phyloP scores from a whole-genome alignment of 2,329 filamentous ascomycete genomes.

The Arachnopeziza araneosa region DNA sequence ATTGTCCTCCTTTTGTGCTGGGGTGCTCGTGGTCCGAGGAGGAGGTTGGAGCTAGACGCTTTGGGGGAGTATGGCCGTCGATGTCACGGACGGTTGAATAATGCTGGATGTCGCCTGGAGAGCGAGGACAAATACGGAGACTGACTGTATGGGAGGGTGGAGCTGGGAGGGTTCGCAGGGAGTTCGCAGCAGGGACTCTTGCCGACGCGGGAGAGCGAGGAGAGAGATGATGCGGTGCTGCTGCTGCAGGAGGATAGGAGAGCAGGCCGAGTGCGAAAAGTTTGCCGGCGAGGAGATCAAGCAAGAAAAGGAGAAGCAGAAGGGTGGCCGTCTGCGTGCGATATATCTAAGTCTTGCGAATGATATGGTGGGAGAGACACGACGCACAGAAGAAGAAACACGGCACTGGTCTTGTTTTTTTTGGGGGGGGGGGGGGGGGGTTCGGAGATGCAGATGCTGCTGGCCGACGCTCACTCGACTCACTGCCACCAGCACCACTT shows the following conservation, averaged over 20 bases:
- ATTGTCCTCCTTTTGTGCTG: not conserved
- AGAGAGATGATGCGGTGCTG: not conserved
- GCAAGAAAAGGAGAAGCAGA: not conserved
- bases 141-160: not conserved
- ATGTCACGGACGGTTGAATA: slow-evolving; percentile 5
- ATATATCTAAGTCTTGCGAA: not conserved
- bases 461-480: not conserved
- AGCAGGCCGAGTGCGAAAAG: not conserved
- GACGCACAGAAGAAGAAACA: slow-evolving; percentile 1
- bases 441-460: not conserved
- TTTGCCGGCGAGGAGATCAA: not conserved
- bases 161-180: slow-evolving; percentile 1
- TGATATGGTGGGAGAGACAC: slow-evolving; percentile 2
- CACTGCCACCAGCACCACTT: not conserved
- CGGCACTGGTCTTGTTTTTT: not conserved
- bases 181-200: not conserved
- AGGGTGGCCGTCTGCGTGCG: not conserved
- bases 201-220: not conserved
- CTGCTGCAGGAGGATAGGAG: not conserved
- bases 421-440: too few species aligned
- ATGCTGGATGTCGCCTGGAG: not conserved
- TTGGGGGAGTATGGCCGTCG: slow-evolving; percentile 2
- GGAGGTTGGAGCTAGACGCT: slow-evolving; percentile 2
- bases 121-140: not conserved
- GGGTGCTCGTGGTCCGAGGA: slow-evolving; percentile 3